These are phyloP conservation scores for Aphanocladium album DNA, from an alignment of 2,329 filamentous ascomycete genomes.

Conservation along the genomic window DNA sequence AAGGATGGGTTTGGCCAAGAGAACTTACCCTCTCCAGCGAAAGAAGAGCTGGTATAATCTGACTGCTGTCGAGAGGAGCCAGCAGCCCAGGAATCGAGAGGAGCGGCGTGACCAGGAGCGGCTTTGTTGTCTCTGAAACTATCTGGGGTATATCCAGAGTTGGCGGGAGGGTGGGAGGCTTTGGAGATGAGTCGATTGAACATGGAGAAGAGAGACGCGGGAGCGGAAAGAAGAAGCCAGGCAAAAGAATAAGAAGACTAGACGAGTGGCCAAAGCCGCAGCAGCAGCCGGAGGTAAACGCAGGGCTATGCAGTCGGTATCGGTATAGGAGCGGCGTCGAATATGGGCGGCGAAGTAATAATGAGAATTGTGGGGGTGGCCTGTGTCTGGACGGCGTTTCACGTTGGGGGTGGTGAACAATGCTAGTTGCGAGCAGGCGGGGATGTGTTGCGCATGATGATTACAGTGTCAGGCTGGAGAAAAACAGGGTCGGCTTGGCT, in stretches of 20 bases:
- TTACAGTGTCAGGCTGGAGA: conserved; percentile 14
- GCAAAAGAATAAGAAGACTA: background rate
- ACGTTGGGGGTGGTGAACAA: conserved; percentile 23
- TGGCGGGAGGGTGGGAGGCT: conserved; percentile 18
- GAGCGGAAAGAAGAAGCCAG: background rate
- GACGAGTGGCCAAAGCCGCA: background rate
- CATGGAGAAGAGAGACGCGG: conserved; percentile 27
- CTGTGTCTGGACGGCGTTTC: conserved; percentile 20
- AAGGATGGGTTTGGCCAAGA: background rate
- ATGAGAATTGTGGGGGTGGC: conserved; percentile 10
- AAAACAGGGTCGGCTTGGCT: conserved; percentile 10
- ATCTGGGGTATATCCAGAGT: conserved; percentile 13
- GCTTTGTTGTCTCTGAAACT: conserved; percentile 10
- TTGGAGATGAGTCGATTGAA: conserved; percentile 31
- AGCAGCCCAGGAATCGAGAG: background rate
- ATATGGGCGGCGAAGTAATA: background rate
- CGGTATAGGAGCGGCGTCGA: background rate
- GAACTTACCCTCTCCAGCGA: background rate
- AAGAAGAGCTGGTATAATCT: background rate
- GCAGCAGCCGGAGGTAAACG: background rate
- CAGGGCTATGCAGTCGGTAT: background rate
- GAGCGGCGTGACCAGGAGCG: conserved; percentile 1
- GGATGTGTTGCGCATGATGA: conserved; percentile 19
- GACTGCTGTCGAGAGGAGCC: conserved; percentile 2
- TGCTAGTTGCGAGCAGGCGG: conserved; percentile 19